A percentile compares a stretch with the other conserved stretches of the same genome.
Evolutionary conservation across 768 basidiomycete genomes (phyloP).

Genomic region (Coprinellus micaceus): DNA sequence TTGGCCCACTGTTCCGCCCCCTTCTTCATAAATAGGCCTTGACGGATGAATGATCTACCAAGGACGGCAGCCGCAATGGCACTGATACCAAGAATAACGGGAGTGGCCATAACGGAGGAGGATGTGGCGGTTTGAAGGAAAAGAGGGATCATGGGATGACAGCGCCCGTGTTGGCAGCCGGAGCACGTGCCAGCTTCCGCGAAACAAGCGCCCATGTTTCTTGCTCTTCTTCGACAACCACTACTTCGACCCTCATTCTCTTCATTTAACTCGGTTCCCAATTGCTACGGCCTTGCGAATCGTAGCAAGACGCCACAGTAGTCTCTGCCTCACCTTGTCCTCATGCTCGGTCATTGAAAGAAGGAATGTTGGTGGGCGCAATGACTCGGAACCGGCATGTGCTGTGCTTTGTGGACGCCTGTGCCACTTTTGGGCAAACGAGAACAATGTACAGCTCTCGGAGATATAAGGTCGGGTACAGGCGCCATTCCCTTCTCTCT

Average conservation of each 20-base stretch:
- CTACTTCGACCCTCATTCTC: neutral
- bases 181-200: neutral
- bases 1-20: slow-evolving; percentile 83
- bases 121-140: neutral
- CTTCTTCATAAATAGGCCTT: slow-evolving; percentile 55
- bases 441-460: too few relatives aligned
- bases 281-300: too few relatives aligned
- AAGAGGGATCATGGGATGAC: neutral
- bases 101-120: slow-evolving; percentile 62
- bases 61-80: slow-evolving; percentile 74
- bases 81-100: slow-evolving; percentile 71
- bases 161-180: neutral
- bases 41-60: slow-evolving; percentile 67
- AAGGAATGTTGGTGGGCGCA: too few relatives aligned
- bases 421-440: too few relatives aligned
- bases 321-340: too few relatives aligned
- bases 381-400: neutral
- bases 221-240: neutral
- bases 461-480: too few relatives aligned
- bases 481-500: too few relatives aligned
- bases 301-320: too few relatives aligned
- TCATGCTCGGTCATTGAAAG: too few relatives aligned
- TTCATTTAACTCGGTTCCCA: neutral
- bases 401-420: too few relatives aligned
- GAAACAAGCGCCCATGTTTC: neutral